phyloP scores from a whole-genome alignment of 2,329 filamentous ascomycete genomes.

The Nectriaceae sp. region DNA sequence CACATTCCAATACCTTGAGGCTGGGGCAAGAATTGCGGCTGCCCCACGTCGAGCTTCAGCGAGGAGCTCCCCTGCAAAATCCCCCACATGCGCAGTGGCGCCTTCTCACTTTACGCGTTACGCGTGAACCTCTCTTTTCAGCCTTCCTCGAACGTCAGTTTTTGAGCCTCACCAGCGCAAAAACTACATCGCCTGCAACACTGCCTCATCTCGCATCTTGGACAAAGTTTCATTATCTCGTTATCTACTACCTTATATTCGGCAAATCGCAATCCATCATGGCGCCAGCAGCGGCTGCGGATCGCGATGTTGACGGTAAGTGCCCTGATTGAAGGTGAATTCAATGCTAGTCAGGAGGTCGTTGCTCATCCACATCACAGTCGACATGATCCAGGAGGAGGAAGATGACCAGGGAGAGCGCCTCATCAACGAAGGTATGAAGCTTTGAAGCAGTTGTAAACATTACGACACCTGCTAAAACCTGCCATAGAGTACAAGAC shows the following conservation, averaged over 20 bases:
- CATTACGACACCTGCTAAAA: conserved; percentile 21
- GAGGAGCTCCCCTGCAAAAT: not conserved
- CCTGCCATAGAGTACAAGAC: conserved; percentile 84
- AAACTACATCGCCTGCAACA: no score
- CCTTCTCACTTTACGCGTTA: conserved; percentile 40
- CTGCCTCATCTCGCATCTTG: not conserved
- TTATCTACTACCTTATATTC: conserved; percentile 3
- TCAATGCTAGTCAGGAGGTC: not conserved
- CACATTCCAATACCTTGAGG: not conserved
- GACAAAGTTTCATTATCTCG: not conserved
- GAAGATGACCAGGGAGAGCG: conserved; percentile 77
- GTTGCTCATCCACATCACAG: conserved; percentile 22
- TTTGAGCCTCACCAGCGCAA: conserved; percentile 19
- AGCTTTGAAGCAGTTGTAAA: not conserved
- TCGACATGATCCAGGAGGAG: conserved; percentile 59
- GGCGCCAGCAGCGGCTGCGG: conserved; percentile 38
- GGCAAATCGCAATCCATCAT: conserved; percentile 21
- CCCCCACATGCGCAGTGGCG: no score
- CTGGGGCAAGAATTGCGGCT: not conserved
- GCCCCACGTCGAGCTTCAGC: no score
- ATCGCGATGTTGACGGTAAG: conserved; percentile 40
- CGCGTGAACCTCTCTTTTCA: conserved; percentile 35
- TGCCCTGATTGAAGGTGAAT: conserved; percentile 8
- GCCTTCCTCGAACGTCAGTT: conserved; percentile 25
- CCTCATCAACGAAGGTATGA: conserved; percentile 84